Conservation (phyloP, 202 grass and related monocot species). For the Zizania palustris region DNA sequence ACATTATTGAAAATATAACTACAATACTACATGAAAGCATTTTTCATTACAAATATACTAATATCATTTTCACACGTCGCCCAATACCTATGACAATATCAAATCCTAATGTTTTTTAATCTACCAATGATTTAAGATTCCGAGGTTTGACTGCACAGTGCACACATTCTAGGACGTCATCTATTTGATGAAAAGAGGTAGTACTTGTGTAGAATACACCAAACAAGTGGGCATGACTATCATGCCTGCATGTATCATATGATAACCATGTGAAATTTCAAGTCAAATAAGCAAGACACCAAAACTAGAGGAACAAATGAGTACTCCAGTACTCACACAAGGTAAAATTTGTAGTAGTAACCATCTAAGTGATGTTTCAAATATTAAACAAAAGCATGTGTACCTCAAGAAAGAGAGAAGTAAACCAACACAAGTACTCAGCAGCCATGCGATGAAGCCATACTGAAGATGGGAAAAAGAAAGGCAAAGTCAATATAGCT, state of each 20-base stretch:
- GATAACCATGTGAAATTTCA: slow-evolving; percentile 28
- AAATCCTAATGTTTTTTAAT: no score
- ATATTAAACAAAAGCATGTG: slow-evolving; percentile 30
- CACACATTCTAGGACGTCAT: no score
- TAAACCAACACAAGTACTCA: slow-evolving; percentile 94
- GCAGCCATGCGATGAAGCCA: slow-evolving; percentile 95
- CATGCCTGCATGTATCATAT: slow-evolving; percentile 26
- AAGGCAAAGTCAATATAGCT: slow-evolving; percentile 31
- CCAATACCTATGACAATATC: no score
- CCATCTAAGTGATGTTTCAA: background rate
- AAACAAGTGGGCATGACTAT: background rate
- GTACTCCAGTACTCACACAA: background rate
- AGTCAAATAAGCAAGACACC: slow-evolving; percentile 16
- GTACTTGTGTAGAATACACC: background rate
- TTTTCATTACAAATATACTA: no score
- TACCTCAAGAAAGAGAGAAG: slow-evolving; percentile 99
- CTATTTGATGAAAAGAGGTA: no score
- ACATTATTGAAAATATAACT: no score
- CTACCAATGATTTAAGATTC: no score
- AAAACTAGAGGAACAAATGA: slow-evolving; percentile 13
- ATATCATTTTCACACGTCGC: no score
- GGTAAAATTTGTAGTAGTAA: slow-evolving; percentile 21
- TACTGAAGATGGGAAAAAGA: slow-evolving; percentile 60
- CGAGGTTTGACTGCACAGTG: no score
- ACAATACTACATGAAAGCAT: no score